Evolutionary conservation across 345 rosid species (phyloP), one percentile per base, ranked within the genome.

Genomic region (Reutealis trisperma): DNA sequence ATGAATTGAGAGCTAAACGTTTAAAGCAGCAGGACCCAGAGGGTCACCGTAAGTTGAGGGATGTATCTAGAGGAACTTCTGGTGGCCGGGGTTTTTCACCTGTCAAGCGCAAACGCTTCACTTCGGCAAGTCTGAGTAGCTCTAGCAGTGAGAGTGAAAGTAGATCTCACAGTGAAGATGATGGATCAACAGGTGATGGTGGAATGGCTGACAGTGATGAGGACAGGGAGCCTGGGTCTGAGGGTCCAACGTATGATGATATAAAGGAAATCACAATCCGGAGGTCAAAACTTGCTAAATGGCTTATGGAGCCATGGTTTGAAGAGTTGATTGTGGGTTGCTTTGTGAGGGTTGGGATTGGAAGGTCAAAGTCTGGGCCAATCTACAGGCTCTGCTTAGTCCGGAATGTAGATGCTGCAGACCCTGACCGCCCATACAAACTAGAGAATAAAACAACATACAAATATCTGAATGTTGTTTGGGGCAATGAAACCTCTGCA

Each of bases 251-350:
- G 37, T 94, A 84, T 82, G 98, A 92, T 71, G 99, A 96, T 76
- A 77, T 94, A 30, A 91, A 83, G 79, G 97, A 94, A 80, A 87
- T 96, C 67, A 96, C 97, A 5, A 90, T 94, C 27, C 89, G 93
- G 69, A 87, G 98, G 76, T 87, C 99, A 66, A 94, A 94, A 81
- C 99, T 96, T 78, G 94, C 87, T 3, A 96, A 91, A 83, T 96
- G 98, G 99, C 74, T 94, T 60, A 94, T 96, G 98, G 98, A 96
- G 85, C 99, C 99, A 25, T 96, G 96, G 88, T 96, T 96, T 71
- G 99, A 96, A 69, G 98, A 94, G 83, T 83, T 96, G 84, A 94
- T 96, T 71, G 92, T 94, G 55, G 97, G 97, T 9, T 96, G 98
- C 84, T 96, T 88, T 85, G 98, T 94, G 78, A 86, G 99, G 70